phyloP scores from a whole-genome alignment of 441 rosid species.

The Corymbia citriodora region DNA sequence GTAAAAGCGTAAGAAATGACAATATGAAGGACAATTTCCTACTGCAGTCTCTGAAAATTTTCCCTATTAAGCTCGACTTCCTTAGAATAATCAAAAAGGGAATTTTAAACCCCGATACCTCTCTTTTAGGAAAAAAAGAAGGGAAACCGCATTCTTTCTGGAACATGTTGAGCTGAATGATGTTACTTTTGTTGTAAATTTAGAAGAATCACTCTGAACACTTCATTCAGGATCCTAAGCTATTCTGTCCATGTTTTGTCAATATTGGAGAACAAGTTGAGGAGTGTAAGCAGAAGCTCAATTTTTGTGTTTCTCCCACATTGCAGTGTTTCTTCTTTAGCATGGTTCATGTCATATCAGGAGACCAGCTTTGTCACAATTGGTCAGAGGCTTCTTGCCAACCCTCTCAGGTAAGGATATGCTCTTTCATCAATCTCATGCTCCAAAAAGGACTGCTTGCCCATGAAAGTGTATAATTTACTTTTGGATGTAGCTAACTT shows the following conservation, averaged over 20 bases:
- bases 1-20: not conserved
- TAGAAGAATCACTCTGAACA: not conserved
- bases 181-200: not conserved
- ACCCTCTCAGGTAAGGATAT: slow-evolving; percentile 75
- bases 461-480: not conserved
- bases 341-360: slow-evolving; percentile 99
- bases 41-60: not conserved
- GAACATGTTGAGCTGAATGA: not conserved
- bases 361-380: slow-evolving; percentile 97
- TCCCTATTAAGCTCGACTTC: not conserved
- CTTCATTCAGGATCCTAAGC: not conserved
- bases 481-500: not conserved
- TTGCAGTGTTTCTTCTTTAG: slow-evolving; percentile 96
- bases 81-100: not conserved
- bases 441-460: not conserved
- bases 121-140: not conserved
- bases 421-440: slow-evolving; percentile 6
- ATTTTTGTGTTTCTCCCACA: not conserved
- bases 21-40: not conserved
- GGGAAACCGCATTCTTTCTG: not conserved
- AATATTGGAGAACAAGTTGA: not conserved
- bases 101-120: not conserved
- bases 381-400: slow-evolving; percentile 94
- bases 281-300: not conserved
- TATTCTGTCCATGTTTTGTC: not conserved